These are phyloP conservation scores for Populus hybrid DNA, from an alignment of 441 rosid species.

Conservation along the genomic window DNA sequence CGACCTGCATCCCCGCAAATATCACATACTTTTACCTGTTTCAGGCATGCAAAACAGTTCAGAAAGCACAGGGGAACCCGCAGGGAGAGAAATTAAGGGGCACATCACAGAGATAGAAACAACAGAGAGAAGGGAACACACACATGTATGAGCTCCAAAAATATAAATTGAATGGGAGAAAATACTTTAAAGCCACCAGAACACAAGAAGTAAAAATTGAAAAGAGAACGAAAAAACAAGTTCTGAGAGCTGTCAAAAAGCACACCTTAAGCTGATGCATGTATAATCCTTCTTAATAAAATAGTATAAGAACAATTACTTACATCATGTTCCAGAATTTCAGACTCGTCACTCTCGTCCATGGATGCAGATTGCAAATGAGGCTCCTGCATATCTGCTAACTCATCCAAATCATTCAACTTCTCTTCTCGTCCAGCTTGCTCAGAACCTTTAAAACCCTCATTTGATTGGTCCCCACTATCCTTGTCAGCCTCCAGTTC, in stretches of 20 bases:
- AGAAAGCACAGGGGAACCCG: neutral
- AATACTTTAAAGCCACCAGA: neutral
- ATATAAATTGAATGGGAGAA: neutral
- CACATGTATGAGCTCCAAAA: neutral
- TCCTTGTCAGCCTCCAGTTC: slow-evolving; percentile 37
- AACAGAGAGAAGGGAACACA: neutral
- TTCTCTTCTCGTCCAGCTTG: slow-evolving; percentile 41
- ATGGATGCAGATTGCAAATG: slow-evolving; percentile 42
- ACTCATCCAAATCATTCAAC: slow-evolving; percentile 33
- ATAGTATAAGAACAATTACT: slow-evolving; percentile 37
- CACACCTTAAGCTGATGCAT: slow-evolving; percentile 8
- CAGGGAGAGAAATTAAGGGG: neutral
- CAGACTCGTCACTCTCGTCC: slow-evolving; percentile 78
- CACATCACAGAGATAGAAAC: neutral
- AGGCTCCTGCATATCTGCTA: slow-evolving; percentile 40
- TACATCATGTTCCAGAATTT: slow-evolving; percentile 89
- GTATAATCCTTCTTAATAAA: slow-evolving; percentile 5
- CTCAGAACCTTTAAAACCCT: slow-evolving; percentile 34
- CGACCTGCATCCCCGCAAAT: slow-evolving; percentile 99
- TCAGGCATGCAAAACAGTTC: slow-evolving; percentile 22
- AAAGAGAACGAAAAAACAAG: neutral
- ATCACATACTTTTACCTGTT: slow-evolving; percentile 99
- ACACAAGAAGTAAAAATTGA: neutral
- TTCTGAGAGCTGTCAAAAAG: neutral
- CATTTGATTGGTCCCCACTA: slow-evolving; percentile 30